These are phyloP conservation scores for Coemansia aciculifera DNA, from an alignment of 192 early-diverging fungal species.

Conservation along the genomic window DNA sequence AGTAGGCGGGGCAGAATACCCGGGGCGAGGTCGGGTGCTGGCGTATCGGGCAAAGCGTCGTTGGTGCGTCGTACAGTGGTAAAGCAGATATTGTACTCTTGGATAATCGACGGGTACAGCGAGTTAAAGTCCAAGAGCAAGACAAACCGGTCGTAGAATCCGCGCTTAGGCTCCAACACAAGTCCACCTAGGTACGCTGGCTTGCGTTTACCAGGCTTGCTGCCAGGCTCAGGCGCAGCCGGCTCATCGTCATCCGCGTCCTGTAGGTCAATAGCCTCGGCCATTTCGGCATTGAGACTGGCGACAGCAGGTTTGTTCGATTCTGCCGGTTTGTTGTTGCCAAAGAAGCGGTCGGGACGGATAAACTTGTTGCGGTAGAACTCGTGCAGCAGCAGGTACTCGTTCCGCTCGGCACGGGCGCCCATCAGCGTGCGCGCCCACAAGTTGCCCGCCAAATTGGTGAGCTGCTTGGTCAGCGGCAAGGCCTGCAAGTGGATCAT, in stretches of 20 bases:
- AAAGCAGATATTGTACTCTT: conserved; percentile 99
- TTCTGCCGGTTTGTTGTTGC: not conserved
- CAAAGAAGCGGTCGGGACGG: conserved; percentile 78
- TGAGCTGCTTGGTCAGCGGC: conserved; percentile 90
- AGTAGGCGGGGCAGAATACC: conserved; percentile 90
- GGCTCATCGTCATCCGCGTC: conserved; percentile 21
- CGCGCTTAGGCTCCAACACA: conserved; percentile 96
- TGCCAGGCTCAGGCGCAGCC: conserved; percentile 15
- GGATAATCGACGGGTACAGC: conserved; percentile 99
- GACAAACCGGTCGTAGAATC: conserved; percentile 95
- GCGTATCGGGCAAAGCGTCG: conserved; percentile 76
- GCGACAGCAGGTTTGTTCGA: not conserved
- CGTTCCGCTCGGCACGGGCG: conserved; percentile 91
- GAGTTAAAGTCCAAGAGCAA: conserved; percentile 97
- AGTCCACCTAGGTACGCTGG: conserved; percentile 93
- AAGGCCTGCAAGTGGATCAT: conserved; percentile 88
- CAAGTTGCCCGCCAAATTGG: conserved; percentile 89
- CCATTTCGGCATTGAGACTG: conserved; percentile 32
- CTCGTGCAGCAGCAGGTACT: conserved; percentile 92
- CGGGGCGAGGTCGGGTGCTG: conserved; percentile 61
- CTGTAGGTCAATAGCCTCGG: conserved; percentile 28
- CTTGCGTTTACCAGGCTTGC: conserved; percentile 66
- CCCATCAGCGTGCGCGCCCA: conserved; percentile 91
- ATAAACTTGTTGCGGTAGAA: conserved; percentile 92
- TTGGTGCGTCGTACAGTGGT: conserved; percentile 79